phyloP scores from a whole-genome alignment of 371 early-diverging fungal species.

The Mortierella sp. region DNA sequence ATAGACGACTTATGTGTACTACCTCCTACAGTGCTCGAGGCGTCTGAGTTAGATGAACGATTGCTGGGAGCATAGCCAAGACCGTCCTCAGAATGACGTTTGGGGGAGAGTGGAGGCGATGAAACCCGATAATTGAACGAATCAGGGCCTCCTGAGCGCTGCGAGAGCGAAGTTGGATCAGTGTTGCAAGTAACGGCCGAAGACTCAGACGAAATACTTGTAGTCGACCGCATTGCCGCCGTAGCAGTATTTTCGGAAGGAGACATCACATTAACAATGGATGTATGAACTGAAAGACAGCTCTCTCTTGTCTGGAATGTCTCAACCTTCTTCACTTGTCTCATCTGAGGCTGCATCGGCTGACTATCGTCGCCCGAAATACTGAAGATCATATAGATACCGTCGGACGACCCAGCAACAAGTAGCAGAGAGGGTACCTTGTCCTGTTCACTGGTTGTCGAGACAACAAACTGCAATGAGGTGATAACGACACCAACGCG shows the following conservation, averaged over 20 bases:
- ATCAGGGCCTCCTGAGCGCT: constrained; percentile 1
- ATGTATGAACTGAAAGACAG: constrained; percentile 27
- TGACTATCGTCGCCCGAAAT: constrained; percentile 12
- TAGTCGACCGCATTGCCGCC: constrained; percentile 18
- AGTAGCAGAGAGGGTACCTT: constrained; percentile 39
- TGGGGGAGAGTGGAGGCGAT: background rate
- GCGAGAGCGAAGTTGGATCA: constrained; percentile 7
- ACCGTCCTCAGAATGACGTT: constrained; percentile 7
- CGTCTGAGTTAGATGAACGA: constrained; percentile 24
- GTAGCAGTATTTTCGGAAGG: constrained; percentile 20
- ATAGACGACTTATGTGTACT: constrained; percentile 12
- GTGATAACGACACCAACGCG: constrained; percentile 43
- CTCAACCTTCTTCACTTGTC: constrained; percentile 34
- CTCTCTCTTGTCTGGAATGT: constrained; percentile 46
- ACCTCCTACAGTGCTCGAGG: background rate
- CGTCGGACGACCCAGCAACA: constrained; percentile 40
- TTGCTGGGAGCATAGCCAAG: background rate
- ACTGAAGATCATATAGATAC: constrained; percentile 44
- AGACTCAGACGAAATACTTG: constrained; percentile 27
- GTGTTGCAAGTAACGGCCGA: constrained; percentile 27
- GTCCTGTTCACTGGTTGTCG: constrained; percentile 51
- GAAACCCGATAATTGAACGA: constrained; percentile 1
- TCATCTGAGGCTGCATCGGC: background rate
- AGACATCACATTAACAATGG: constrained; percentile 43
- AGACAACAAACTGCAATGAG: constrained; percentile 35